Conservation (phyloP, 2,329 filamentous ascomycete species). For the Fusarium stilboides region DNA sequence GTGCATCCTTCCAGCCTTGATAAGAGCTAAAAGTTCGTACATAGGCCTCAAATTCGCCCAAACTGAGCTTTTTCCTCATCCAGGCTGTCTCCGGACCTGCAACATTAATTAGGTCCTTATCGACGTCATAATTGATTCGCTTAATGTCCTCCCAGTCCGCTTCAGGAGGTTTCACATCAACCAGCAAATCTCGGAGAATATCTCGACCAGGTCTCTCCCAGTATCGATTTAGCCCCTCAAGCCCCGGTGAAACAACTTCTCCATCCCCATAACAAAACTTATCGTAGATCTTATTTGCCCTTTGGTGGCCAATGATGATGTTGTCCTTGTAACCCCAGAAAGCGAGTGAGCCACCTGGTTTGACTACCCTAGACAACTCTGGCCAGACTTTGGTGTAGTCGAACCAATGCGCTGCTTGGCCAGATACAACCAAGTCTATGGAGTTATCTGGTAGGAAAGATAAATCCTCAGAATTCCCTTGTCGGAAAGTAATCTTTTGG, state of each 20-base stretch:
- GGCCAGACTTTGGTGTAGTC: slow-evolving; percentile 69
- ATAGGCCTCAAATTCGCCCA: neutral
- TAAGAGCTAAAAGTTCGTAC: neutral
- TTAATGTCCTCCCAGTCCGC: slow-evolving; percentile 67
- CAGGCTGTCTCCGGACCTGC: slow-evolving; percentile 35
- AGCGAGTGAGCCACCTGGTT: slow-evolving; percentile 70
- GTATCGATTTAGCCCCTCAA: slow-evolving; percentile 68
- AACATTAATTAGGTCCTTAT: slow-evolving; percentile 56
- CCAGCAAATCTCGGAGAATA: slow-evolving; percentile 67
- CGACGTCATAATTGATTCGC: slow-evolving; percentile 70
- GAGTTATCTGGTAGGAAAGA: slow-evolving; percentile 53
- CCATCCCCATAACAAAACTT: slow-evolving; percentile 68
- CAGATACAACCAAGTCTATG: slow-evolving; percentile 67
- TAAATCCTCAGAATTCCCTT: slow-evolving; percentile 64
- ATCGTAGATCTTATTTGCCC: slow-evolving; percentile 68
- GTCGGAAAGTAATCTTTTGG: slow-evolving; percentile 64
- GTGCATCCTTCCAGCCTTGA: neutral
- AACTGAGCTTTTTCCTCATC: too few relatives aligned
- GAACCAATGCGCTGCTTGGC: slow-evolving; percentile 78
- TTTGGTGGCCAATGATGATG: slow-evolving; percentile 67
- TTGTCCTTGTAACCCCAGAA: slow-evolving; percentile 78
- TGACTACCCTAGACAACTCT: slow-evolving; percentile 67
- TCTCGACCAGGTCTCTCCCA: slow-evolving; percentile 74
- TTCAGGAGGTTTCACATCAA: slow-evolving; percentile 66
- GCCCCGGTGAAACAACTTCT: slow-evolving; percentile 58